phyloP scores from a whole-genome alignment of 2,329 filamentous ascomycete species.

The Westerdykella ornata region DNA sequence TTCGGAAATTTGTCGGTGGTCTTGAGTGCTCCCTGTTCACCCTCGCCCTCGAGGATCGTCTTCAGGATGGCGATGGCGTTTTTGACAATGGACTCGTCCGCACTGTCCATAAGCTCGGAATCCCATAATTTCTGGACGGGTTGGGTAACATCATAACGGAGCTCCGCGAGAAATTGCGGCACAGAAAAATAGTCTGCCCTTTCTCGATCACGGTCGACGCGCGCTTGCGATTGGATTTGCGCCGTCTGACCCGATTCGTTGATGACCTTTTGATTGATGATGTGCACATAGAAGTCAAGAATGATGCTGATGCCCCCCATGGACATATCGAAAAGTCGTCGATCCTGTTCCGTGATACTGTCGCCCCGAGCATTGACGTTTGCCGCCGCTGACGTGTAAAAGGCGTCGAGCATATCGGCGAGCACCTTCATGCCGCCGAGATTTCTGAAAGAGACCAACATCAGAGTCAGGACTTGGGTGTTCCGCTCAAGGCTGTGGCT shows the following conservation, averaged over 20 bases:
- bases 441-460: constrained; percentile 82
- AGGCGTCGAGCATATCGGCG: constrained; percentile 64
- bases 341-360: constrained; percentile 41
- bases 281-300: constrained; percentile 68
- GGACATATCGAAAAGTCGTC: constrained; percentile 41
- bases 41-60: constrained; percentile 67
- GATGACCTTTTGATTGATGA: constrained; percentile 72
- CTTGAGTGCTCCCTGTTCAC: constrained; percentile 60
- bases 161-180: constrained; percentile 76
- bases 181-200: constrained; percentile 57
- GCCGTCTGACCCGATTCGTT: constrained; percentile 64
- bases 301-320: constrained; percentile 71
- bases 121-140: constrained; percentile 76
- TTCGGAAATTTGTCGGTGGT: constrained; percentile 54
- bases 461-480: constrained; percentile 53
- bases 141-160: constrained; percentile 73
- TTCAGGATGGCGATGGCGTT: constrained; percentile 78
- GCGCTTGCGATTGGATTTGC: constrained; percentile 47
- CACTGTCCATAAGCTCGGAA: constrained; percentile 73
- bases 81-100: constrained; percentile 68
- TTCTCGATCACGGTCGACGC: constrained; percentile 49
- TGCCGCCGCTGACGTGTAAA: constrained; percentile 53
- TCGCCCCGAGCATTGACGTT: constrained; percentile 41
- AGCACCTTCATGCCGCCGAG: constrained; percentile 67
- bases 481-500: constrained; percentile 35